Evolutionary conservation across 441 rosid species (phyloP).

Genomic region (Pelargonium citronellum): DNA sequence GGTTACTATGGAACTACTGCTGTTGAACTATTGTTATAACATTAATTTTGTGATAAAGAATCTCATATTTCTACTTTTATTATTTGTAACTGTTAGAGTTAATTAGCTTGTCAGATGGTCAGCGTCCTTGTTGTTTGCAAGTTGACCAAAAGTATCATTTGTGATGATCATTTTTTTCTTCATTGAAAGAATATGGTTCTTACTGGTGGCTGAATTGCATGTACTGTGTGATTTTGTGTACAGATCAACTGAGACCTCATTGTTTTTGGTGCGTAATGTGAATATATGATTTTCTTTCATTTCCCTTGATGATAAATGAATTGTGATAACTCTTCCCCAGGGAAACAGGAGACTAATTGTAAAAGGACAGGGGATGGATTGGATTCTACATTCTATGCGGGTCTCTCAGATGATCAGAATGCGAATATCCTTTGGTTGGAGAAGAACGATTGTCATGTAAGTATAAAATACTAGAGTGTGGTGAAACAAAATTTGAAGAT

Average conservation of each 20-base stretch:
- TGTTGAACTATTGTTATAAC: too few species aligned
- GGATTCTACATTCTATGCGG: not conserved
- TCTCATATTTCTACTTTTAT: too few species aligned
- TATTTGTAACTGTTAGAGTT: too few species aligned
- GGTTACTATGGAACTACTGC: too few species aligned
- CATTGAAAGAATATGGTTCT: too few species aligned
- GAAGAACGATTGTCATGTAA: not conserved
- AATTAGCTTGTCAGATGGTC: too few species aligned
- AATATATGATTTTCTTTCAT: not conserved
- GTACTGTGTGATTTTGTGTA: not conserved
- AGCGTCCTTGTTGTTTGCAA: too few species aligned
- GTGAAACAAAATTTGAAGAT: not conserved
- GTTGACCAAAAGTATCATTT: too few species aligned
- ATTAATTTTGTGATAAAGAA: too few species aligned
- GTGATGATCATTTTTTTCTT: too few species aligned
- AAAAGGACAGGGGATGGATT: not conserved
- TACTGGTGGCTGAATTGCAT: too few species aligned
- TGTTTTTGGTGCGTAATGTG: not conserved
- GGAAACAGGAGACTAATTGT: slow-evolving; percentile 7
- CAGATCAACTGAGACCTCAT: not conserved
- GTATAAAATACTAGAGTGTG: not conserved
- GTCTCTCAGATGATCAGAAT: not conserved
- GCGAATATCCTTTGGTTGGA: not conserved
- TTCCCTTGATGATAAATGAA: not conserved
- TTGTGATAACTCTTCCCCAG: slow-evolving; percentile 3